Evolutionary conservation across 371 early-diverging fungal genomes (phyloP), one percentile per base, ranked within the genome.

Genomic region (Rhizopus microsporus): DNA sequence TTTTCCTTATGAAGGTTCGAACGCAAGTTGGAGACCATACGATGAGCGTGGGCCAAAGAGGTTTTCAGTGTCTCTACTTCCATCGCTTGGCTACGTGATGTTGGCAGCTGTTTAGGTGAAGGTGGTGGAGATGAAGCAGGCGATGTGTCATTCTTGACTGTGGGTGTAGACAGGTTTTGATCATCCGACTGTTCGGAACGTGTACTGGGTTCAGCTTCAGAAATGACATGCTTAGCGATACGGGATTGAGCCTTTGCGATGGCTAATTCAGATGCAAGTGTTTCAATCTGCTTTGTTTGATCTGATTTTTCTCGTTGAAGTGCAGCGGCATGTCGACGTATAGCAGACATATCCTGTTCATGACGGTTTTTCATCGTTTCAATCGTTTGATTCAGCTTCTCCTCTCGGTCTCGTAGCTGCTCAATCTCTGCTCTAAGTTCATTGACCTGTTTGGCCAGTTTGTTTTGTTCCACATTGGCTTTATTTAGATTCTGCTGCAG

Each of bases 231-330:
- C 35, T 72, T 74, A 9, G 62, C 58, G 45, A 77, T 77, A 33
- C 70, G 66, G 23, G 74, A 67, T 53, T 77, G 74, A 13, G 78
- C 74, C 47, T 74, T 77, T 29, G 74, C 73, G 49, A 72, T 73
- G 2, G 71, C 79, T 1, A 88, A 69, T 63, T 87, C 86, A 12
- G 67, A 72, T 6, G 77, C 77, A 17, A 90, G 69, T n/a, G 85
- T 79, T 17, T 89, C 88, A 12, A 84, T 71, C 29, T 82, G 76
- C 50, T 82, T 83, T 4, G 72, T 29, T 7, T 86, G 69, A 16
- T 83, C 82, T 7, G 76, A 55, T 61, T 88, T 89, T 40, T 91
- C 91, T 34, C 88, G 83, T 63, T 89, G 88, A 10, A 88, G 65
- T 9, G 74, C 71, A 23, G 81, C 77, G 5, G 74, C 57, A 51